Evolutionary conservation across 2,329 filamentous ascomycete species (phyloP), one percentile per base, ranked within the genome.

Genomic region (Canariomyces notabilis): DNA sequence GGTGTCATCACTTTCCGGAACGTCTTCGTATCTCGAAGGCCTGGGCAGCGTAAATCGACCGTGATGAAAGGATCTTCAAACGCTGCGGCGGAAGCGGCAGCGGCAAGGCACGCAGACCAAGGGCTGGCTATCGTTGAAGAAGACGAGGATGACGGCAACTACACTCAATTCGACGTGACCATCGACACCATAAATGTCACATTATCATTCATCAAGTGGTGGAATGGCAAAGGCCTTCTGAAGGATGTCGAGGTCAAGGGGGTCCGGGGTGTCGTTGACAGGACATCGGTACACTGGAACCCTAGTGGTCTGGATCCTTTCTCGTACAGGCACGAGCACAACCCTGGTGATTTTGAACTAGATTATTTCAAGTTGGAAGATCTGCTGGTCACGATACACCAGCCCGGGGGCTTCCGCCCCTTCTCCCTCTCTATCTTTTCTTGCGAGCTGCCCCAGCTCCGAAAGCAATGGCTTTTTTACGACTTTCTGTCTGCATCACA

Each of bases 401-500:
- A 98, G 61, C 91, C 93, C 0, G 77, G 82, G 45, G 83, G 82
- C 40, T 97, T 98, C 71, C 80, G 93, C n/a, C 93, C 93, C 0
- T 98, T 95, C 64, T 85, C 89, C 0, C 83, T 95, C 55, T 96
- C 90, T 70, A 94, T 98, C 51, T 98, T 88, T 70, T 93, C 89
- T 6, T 96, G 91, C 65, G 91, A 97, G 61, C 77, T 98, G 32
- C 91, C 93, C 1, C 86, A 93, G 59, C 71, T 98, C 37, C 81
- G 93, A 42, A 97, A 96, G 62, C 91, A 95, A 60, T 98, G 89
- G 87, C 75, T 98, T 0, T 96, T 97, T 65, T 98, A 98, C 70
- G 93, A 98, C 65, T 94, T 98, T 57, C 70, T 98, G 21, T 93
- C 87, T 0, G 93, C 93, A 15, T 96, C 88, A 61, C 91, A 93